Conservation (phyloP, 306 rosid genomes). For the Pueraria montana region DNA sequence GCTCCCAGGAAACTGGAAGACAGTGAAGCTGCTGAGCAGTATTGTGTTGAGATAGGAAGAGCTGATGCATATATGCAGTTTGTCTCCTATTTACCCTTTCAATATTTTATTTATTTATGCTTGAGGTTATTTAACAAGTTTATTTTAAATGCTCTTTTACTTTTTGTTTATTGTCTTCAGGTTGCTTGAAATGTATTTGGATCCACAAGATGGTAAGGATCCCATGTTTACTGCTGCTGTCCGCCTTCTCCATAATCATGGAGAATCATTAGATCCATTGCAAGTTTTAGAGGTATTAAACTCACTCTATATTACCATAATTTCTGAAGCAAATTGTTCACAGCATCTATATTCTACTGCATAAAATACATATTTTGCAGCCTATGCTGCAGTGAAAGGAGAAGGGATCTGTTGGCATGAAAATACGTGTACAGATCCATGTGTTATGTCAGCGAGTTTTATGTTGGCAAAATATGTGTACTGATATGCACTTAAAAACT, state of each 20-base stretch:
- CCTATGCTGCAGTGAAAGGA: neutral
- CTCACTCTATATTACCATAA: conserved; percentile 30
- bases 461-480: neutral
- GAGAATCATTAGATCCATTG: conserved; percentile 94
- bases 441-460: too few relatives aligned
- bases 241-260: conserved; percentile 98
- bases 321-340: conserved; percentile 6
- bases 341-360: conserved; percentile 7
- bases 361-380: conserved; percentile 28
- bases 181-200: conserved; percentile 98
- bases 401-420: neutral
- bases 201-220: conserved; percentile 96
- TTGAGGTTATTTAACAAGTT: neutral
- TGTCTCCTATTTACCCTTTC: conserved; percentile 55
- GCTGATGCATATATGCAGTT: conserved; percentile 97
- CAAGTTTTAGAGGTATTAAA: conserved; percentile 89
- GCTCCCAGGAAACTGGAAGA: conserved; percentile 86
- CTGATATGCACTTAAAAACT: neutral
- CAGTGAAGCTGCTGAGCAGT: conserved; percentile 99
- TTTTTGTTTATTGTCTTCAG: conserved; percentile 58
- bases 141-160: conserved; percentile 28
- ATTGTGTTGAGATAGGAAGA: conserved; percentile 99
- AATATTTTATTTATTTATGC: conserved; percentile 5
- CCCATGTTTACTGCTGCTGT: conserved; percentile 99
- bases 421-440: neutral